phyloP scores from a whole-genome alignment of 106 monocot species.

The Cymbidium sinense region DNA sequence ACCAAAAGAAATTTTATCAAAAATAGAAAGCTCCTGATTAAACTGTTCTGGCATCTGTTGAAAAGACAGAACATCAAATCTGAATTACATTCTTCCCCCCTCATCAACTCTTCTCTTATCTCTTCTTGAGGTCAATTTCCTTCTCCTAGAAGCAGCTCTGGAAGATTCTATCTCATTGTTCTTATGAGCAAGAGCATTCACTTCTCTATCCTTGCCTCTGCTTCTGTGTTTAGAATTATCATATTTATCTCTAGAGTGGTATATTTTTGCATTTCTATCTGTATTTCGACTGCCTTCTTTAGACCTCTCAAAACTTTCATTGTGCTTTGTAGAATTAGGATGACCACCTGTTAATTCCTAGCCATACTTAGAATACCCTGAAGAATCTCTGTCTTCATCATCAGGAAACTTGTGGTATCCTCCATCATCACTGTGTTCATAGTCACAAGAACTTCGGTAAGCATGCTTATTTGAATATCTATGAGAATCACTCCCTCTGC shows the following conservation, averaged over 20 bases:
- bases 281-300: conserved; percentile 27
- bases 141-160: conserved; percentile 14
- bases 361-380: conserved; percentile 26
- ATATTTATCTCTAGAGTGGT: conserved; percentile 30
- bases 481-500: conserved; percentile 30
- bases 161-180: conserved; percentile 26
- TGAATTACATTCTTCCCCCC: too few species aligned
- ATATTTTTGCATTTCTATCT: conserved; percentile 30
- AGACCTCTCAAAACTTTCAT: conserved; percentile 23
- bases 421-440: conserved; percentile 31
- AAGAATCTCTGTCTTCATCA: conserved; percentile 35
- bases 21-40: too few species aligned
- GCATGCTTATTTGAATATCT: conserved; percentile 29
- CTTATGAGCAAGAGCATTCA: conserved; percentile 7
- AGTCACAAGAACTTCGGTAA: conserved; percentile 21
- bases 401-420: conserved; percentile 28
- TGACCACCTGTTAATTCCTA: conserved; percentile 33
- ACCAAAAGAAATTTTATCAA: too few species aligned
- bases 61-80: too few species aligned
- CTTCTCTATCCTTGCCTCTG: conserved; percentile 24
- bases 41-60: too few species aligned
- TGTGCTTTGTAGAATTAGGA: conserved; percentile 29
- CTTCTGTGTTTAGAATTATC: conserved; percentile 18
- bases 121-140: conserved; percentile 6
- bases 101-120: conserved; percentile 17